phyloP scores from a whole-genome alignment of 1,139 yeast genomes.

The Sugiyamaella sp. region DNA sequence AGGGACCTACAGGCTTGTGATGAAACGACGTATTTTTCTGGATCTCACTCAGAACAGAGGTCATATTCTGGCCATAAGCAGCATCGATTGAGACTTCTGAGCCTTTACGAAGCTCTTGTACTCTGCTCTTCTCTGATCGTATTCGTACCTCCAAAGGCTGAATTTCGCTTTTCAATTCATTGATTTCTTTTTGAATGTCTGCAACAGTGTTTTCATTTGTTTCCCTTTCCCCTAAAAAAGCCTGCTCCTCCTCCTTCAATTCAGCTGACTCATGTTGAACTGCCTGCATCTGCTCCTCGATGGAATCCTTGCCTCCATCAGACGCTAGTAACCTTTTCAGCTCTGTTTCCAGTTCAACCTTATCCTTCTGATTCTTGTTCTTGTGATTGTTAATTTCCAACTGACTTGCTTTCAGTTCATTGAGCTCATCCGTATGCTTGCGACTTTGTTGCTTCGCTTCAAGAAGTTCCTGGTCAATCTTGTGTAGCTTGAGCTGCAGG shows the following conservation, averaged over 20 bases:
- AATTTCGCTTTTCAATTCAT: not conserved
- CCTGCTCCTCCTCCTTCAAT: conserved; percentile 13
- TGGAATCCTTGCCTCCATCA: conserved; percentile 10
- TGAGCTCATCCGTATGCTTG: not conserved
- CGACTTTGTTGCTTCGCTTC: conserved; percentile 3
- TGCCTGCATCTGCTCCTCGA: not conserved
- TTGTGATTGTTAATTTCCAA: not conserved
- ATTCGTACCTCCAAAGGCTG: not conserved
- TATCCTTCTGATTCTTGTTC: not conserved
- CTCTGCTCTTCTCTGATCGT: not conserved
- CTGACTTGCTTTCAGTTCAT: not conserved
- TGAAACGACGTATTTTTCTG: conserved; percentile 45
- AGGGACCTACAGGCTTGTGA: conserved; percentile 75
- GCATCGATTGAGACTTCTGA: conserved; percentile 11
- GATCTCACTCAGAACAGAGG: conserved; percentile 49
- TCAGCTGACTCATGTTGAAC: conserved; percentile 3
- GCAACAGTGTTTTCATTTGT: not conserved
- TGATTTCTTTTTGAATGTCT: not conserved
- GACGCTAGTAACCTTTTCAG: conserved; percentile 5
- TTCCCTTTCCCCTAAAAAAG: conserved; percentile 6
- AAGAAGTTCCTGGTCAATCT: not conserved
- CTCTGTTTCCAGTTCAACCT: conserved; percentile 12
- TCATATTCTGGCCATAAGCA: conserved; percentile 56
- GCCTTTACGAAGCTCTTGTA: conserved; percentile 2
- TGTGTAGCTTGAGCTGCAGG: conserved; percentile 9